These are phyloP conservation scores for Scheffersomyces amazonensis DNA, from an alignment of 805 yeast genomes.

Conservation along the genomic window DNA sequence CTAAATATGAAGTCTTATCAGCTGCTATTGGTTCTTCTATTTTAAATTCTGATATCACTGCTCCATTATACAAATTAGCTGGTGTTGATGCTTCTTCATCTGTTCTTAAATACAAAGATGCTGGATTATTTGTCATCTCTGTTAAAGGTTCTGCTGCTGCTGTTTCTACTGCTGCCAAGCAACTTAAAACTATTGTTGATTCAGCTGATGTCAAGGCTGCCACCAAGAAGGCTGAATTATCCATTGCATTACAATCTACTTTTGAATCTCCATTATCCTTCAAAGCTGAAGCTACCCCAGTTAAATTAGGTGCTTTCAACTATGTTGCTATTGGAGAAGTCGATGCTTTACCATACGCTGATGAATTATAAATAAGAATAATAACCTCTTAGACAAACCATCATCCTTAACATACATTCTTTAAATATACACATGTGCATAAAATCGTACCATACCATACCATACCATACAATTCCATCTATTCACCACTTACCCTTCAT, in stretches of 20 bases:
- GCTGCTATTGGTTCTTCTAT: constrained; percentile 59
- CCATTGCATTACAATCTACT: constrained; percentile 40
- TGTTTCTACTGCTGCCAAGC: constrained; percentile 60
- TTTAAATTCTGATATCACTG: constrained; percentile 51
- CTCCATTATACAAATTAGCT: constrained; percentile 47
- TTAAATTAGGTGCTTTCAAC: constrained; percentile 62
- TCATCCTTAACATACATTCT: too few species aligned
- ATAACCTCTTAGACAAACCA: too few species aligned
- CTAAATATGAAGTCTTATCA: constrained; percentile 67
- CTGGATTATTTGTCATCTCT: constrained; percentile 74
- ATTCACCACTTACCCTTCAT: too few species aligned
- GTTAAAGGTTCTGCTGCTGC: constrained; percentile 60
- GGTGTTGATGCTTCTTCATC: constrained; percentile 44
- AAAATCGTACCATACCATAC: too few species aligned
- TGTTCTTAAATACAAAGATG: constrained; percentile 68
- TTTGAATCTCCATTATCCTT: constrained; percentile 28
- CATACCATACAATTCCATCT: too few species aligned
- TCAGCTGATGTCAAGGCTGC: constrained; percentile 57
- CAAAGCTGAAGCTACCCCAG: constrained; percentile 31
- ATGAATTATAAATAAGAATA: constrained; percentile 80
- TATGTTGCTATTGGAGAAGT: constrained; percentile 89
- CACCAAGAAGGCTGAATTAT: constrained; percentile 40
- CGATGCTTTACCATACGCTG: constrained; percentile 80
- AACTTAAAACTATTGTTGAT: constrained; percentile 45
- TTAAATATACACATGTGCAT: too few species aligned